Evolutionary conservation across 1,284 basidiomycete genomes (phyloP).

Genomic region (Taiwanofungus camphoratus): DNA sequence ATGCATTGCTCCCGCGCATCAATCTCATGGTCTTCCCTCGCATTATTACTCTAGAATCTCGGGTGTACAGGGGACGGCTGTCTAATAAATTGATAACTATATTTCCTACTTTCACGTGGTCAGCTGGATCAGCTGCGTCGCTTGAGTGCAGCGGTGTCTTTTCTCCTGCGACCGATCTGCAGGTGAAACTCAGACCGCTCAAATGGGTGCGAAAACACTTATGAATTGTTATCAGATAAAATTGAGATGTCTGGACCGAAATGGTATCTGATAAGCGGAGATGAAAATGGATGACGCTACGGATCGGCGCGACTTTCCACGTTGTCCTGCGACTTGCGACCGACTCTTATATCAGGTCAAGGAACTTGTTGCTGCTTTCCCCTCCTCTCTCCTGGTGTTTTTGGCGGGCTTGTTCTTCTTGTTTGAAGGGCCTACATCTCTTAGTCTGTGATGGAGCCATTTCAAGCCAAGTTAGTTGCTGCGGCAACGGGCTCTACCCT

Average conservation of each 20-base stretch:
- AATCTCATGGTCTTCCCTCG: constrained; percentile 9
- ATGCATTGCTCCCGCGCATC: constrained; percentile 6
- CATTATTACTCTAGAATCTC: constrained; percentile 9
- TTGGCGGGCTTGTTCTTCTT: not conserved
- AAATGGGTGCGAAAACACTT: not conserved
- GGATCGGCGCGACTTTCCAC: constrained; percentile 13
- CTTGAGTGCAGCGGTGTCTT: too few relatives aligned
- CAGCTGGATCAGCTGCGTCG: not conserved
- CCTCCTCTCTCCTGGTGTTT: constrained; percentile 1
- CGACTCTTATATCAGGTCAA: not conserved
- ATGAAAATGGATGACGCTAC: constrained; percentile 16
- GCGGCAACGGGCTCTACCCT: constrained; percentile 77
- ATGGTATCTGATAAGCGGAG: constrained; percentile 21
- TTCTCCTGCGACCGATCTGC: too few relatives aligned
- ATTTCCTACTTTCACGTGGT: constrained; percentile 7
- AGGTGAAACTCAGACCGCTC: too few relatives aligned
- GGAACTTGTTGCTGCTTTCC: not conserved
- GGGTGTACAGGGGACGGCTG: constrained; percentile 7
- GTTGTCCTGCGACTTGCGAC: constrained; percentile 1
- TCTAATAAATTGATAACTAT: constrained; percentile 10
- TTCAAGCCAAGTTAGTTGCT: constrained; percentile 75
- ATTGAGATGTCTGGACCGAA: not conserved
- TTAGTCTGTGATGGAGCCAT: constrained; percentile 51
- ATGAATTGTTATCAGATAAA: constrained; percentile 2
- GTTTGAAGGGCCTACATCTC: not conserved